Evolutionary conservation across 441 rosid genomes (phyloP).

Genomic region (Dalechampia spathulata): DNA sequence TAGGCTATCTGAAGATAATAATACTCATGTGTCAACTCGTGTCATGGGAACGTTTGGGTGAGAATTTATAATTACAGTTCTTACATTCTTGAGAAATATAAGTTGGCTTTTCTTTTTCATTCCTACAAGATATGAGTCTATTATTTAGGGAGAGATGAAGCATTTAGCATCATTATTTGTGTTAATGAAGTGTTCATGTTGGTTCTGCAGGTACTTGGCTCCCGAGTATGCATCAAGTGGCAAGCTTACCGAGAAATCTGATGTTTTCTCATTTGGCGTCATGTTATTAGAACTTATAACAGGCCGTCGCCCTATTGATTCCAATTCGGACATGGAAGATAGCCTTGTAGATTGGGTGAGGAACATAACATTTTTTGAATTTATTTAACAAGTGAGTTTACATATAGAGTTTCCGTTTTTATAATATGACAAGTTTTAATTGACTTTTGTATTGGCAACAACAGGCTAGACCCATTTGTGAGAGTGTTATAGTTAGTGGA

Average conservation of each 20-base stretch:
- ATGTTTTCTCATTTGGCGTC: constrained; percentile 86
- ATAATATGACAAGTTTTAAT: too few relatives aligned
- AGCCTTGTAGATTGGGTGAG: constrained; percentile 93
- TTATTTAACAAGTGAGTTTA: too few relatives aligned
- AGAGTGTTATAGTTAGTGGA: constrained; percentile 40
- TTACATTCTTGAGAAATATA: too few relatives aligned
- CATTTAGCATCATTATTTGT: background rate
- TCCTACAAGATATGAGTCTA: too few relatives aligned
- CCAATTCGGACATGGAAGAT: constrained; percentile 51
- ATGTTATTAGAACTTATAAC: constrained; percentile 78
- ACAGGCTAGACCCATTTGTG: constrained; percentile 75
- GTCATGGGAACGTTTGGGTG: constrained; percentile 98
- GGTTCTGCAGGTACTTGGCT: constrained; percentile 68
- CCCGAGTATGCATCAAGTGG: constrained; percentile 96
- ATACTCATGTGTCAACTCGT: constrained; percentile 86
- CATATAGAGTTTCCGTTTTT: too few relatives aligned
- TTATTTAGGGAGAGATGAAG: too few relatives aligned
- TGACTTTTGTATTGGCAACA: constrained; percentile 2
- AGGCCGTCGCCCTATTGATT: constrained; percentile 70
- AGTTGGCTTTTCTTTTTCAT: too few relatives aligned
- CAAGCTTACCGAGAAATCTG: constrained; percentile 84
- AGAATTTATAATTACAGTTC: too few relatives aligned
- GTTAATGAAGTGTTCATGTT: background rate
- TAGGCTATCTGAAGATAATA: constrained; percentile 50
- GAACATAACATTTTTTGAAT: too few relatives aligned